Percentiles rank a stretch among this genome's conserved stretches.
These are phyloP conservation scores for Eucommia ulmoides DNA, from an alignment of 257 asterid genomes.

Conservation along the genomic window DNA sequence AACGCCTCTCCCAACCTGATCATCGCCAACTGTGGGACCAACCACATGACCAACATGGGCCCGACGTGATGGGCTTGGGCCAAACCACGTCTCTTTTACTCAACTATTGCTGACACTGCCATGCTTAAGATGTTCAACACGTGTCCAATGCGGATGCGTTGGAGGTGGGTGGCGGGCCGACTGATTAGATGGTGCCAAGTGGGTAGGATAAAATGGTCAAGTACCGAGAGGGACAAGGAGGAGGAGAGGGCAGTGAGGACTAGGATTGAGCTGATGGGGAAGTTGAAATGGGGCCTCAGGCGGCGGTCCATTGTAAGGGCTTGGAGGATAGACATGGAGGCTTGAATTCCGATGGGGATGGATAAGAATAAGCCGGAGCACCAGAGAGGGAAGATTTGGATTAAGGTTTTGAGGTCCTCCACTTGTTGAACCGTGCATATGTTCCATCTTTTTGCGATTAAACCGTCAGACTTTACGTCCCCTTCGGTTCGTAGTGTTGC, in stretches of 20 bases:
- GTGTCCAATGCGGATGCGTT: conserved; percentile 51
- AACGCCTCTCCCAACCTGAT: conserved; percentile 23
- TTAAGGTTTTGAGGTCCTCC: conserved; percentile 46
- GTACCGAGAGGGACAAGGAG: conserved; percentile 27
- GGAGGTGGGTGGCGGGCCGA: conserved; percentile 42
- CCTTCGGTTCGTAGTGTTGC: conserved; percentile 49
- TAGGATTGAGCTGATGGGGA: no score
- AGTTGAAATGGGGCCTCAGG: conserved; percentile 25
- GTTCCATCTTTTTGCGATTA: conserved; percentile 24
- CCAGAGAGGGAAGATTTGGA: conserved; percentile 56
- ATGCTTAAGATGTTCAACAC: no score
- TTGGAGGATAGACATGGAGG: conserved; percentile 42
- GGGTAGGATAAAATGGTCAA: conserved; percentile 38
- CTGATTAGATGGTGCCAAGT: conserved; percentile 23
- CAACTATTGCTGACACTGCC: no score
- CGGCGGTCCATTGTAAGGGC: conserved; percentile 66
- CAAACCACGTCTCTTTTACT: no score
- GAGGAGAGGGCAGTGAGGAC: conserved; percentile 47
- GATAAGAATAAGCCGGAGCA: conserved; percentile 49
- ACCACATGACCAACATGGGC: conserved; percentile 35
- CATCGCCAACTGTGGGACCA: conserved; percentile 50
- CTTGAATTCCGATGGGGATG: conserved; percentile 51
- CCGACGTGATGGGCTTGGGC: no score
- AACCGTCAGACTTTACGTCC: conserved; percentile 14
- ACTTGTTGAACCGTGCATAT: conserved; percentile 42